Base-by-base conservation (phyloP, 345 rosid genomes). In the Lumnitzera littorea region DNA sequence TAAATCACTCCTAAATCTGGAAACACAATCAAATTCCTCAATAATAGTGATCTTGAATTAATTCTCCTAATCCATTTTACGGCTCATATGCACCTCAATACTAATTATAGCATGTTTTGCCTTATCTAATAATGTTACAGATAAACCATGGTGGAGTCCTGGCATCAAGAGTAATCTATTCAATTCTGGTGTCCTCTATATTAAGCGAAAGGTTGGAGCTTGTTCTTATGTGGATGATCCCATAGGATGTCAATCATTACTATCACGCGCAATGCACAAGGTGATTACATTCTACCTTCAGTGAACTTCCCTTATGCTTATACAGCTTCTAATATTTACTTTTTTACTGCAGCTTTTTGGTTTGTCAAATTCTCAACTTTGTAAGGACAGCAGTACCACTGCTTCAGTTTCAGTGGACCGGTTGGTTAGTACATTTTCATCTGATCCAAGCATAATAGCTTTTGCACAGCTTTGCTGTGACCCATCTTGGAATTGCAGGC, bases 141-240 rank as follows among this genome's bases (percentile, higher is more conserved):
- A 94, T 72, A 80, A 81, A 76, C 84, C 82, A 24, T 87, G 98
- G 97, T 87, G 97, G 99, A 77, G 74, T 72, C 70, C 63, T 51
- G 90, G 88, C 36, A 86, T 78, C 76, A 83, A 76, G 75, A 79
- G 72, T 71, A 83, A 81, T 72, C 96, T 91, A 13, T 84, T 94
- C 68, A 83, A 72, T 77, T 85, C 91, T 58, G 99, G 99, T 72
- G 74, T 87, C 66, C 80, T 94, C 52, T 85, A 84, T 71, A 78
- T 94, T 72, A 94, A 94, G 76, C 85, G 97, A 65, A 94, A 90
- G 69, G 91, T 86, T 67, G 97, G 99, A 76, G 94, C 96, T 64
- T 87, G 99, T 81, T 94, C 97, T 31, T 94, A 94, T 53, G 89
- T 83, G 51, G 99, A 94, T 76, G 99, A 94, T 72, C 97, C 97